phyloP scores from a whole-genome alignment of 805 yeast species.

The Lachancea thermotolerans region DNA sequence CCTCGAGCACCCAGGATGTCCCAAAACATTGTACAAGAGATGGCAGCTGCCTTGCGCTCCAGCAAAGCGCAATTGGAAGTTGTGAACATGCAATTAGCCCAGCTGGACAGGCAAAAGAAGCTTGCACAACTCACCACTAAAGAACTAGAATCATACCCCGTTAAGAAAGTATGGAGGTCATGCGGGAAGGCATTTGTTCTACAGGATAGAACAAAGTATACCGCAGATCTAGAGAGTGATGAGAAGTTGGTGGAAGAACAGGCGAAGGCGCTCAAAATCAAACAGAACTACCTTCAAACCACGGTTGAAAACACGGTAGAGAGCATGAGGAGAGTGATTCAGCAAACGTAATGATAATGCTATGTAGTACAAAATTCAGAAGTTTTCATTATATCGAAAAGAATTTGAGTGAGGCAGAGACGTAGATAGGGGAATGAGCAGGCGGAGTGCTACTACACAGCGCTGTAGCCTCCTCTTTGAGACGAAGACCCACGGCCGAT shows the following conservation, averaged over 20 bases:
- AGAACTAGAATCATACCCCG: slow-evolving; percentile 46
- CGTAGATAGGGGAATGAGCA: neutral
- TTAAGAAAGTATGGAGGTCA: slow-evolving; percentile 69
- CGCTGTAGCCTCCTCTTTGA: slow-evolving; percentile 83
- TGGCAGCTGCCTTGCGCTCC: slow-evolving; percentile 24
- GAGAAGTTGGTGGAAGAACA: slow-evolving; percentile 51
- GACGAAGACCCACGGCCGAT: slow-evolving; percentile 46
- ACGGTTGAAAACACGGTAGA: slow-evolving; percentile 69
- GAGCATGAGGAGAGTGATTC: slow-evolving; percentile 37
- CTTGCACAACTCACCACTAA: slow-evolving; percentile 50
- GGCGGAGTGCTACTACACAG: slow-evolving; percentile 46
- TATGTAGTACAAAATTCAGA: neutral
- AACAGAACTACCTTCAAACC: slow-evolving; percentile 64
- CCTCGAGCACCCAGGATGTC: neutral
- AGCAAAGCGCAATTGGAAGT: slow-evolving; percentile 26
- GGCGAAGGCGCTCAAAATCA: slow-evolving; percentile 54
- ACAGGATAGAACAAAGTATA: slow-evolving; percentile 38
- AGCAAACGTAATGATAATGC: neutral
- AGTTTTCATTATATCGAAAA: neutral
- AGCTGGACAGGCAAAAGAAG: slow-evolving; percentile 32
- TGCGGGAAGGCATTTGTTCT: slow-evolving; percentile 68
- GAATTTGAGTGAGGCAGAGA: too few relatives aligned
- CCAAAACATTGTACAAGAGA: slow-evolving; percentile 14
- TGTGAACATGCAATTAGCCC: slow-evolving; percentile 25
- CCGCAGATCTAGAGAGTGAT: slow-evolving; percentile 43